These are phyloP conservation scores for Przewalskia tangutica DNA, from an alignment of 257 asterid genomes.

Conservation along the genomic window DNA sequence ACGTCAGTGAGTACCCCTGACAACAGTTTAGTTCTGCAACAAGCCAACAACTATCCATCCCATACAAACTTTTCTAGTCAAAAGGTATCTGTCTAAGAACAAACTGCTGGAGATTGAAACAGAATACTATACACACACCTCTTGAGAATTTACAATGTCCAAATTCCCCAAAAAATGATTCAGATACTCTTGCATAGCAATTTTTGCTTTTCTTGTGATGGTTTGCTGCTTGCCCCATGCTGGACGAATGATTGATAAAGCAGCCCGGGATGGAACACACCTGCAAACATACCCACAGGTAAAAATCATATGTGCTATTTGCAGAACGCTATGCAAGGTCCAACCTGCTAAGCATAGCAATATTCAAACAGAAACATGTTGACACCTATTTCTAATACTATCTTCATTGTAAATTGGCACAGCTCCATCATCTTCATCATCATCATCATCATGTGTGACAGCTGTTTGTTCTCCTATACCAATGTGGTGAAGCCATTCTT, in stretches of 20 bases:
- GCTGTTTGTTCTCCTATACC: conserved; percentile 83
- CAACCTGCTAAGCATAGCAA: neutral
- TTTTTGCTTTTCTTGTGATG: conserved; percentile 65
- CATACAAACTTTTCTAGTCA: neutral
- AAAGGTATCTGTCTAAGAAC: neutral
- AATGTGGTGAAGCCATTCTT: conserved; percentile 75
- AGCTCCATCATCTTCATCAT: conserved; percentile 84
- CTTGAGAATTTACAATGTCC: conserved; percentile 71
- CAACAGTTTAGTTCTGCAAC: neutral
- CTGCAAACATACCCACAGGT: conserved; percentile 30
- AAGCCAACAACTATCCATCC: neutral
- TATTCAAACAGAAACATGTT: conserved; percentile 1
- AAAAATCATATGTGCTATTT: neutral
- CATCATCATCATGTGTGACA: conserved; percentile 66
- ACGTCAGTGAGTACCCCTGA: neutral
- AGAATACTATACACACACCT: conserved; percentile 46
- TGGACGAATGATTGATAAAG: conserved; percentile 78
- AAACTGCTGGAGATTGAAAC: neutral
- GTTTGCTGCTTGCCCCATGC: conserved; percentile 65
- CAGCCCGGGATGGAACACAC: conserved; percentile 77
- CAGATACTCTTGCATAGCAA: conserved; percentile 92
- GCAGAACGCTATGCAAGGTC: neutral
- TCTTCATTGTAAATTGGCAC: conserved; percentile 51
- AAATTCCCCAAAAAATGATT: conserved; percentile 82
- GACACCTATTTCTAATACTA: conserved; percentile 53